These are phyloP conservation scores for Jatropha multifida DNA, from an alignment of 441 rosid species.

Conservation along the genomic window DNA sequence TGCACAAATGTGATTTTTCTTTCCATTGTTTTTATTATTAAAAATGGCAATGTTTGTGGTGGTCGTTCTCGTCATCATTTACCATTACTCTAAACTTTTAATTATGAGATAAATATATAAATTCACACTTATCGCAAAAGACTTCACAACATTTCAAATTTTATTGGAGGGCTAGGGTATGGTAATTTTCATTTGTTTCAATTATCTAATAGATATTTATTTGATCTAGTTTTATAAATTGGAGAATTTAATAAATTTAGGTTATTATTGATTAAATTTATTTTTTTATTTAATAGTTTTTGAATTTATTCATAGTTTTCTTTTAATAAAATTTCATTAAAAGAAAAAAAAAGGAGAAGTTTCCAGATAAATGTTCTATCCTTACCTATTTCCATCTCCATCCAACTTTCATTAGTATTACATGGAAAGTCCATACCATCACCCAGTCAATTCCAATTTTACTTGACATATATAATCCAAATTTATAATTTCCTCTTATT, in stretches of 20 bases:
- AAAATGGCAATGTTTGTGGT: background rate
- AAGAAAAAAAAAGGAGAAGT: background rate
- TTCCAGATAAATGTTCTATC: conserved; percentile 19
- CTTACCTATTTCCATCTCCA: conserved; percentile 17
- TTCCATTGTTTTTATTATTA: background rate
- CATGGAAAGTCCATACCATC: background rate
- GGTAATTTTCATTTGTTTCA: too few species aligned
- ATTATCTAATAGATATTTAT: too few species aligned
- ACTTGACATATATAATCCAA: background rate
- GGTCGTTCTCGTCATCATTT: background rate
- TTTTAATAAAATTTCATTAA: too few species aligned
- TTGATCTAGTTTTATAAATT: too few species aligned
- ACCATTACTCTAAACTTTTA: background rate
- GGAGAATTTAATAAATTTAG: too few species aligned
- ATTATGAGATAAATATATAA: too few species aligned
- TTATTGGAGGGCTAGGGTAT: too few species aligned
- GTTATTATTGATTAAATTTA: too few species aligned
- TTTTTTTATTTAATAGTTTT: too few species aligned
- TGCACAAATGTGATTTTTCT: background rate
- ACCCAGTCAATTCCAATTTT: conserved; percentile 5
- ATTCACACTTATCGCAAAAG: too few species aligned
- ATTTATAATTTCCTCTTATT: background rate
- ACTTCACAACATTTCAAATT: too few species aligned
- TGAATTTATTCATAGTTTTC: background rate
- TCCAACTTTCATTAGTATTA: background rate